phyloP scores from a whole-genome alignment of 805 yeast species.

The Starmerella scarabaei region DNA sequence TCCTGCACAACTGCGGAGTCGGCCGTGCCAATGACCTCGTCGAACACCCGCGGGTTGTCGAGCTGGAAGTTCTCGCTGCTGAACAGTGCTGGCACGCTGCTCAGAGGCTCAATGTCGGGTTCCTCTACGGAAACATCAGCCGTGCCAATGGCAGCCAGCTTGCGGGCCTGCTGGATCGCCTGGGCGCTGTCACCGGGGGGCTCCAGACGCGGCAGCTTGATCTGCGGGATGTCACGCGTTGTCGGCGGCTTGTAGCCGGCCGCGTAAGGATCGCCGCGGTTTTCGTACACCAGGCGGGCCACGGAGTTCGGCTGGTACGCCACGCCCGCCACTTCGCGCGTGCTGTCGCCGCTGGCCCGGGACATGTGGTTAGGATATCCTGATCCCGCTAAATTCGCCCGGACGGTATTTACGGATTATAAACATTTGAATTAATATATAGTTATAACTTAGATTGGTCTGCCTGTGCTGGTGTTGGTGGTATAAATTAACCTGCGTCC shows the following conservation, averaged over 20 bases:
- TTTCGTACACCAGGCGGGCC: constrained; percentile 53
- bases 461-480: too few relatives aligned
- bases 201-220: constrained; percentile 44
- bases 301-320: constrained; percentile 43
- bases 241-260: constrained; percentile 45
- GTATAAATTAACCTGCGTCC: too few relatives aligned
- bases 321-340: background rate
- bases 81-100: constrained; percentile 53
- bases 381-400: too few relatives aligned
- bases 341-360: background rate
- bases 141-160: background rate
- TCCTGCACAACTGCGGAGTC: constrained; percentile 49
- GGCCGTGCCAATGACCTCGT: constrained; percentile 52
- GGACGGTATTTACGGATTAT: too few relatives aligned
- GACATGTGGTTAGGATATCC: background rate
- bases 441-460: background rate
- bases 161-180: background rate
- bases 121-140: background rate
- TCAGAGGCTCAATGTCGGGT: constrained; percentile 9
- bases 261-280: constrained; percentile 30
- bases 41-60: constrained; percentile 79
- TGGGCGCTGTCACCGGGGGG: constrained; percentile 26
- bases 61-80: constrained; percentile 57
- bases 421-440: too few relatives aligned
- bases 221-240: constrained; percentile 69